These are phyloP conservation scores for Alternaria triticina DNA, from an alignment of 2,329 filamentous ascomycete genomes.

Conservation along the genomic window DNA sequence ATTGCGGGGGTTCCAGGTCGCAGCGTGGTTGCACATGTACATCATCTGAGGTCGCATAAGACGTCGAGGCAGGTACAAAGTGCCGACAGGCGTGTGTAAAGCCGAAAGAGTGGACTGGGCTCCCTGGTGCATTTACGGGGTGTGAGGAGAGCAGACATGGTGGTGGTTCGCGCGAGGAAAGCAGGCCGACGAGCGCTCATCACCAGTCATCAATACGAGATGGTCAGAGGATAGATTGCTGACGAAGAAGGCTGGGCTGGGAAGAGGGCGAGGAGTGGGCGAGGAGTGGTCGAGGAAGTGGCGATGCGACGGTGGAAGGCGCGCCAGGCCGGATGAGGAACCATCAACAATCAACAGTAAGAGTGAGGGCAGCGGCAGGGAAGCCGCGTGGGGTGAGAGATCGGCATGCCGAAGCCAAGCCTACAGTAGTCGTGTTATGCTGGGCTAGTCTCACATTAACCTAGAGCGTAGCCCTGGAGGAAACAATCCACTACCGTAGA, in stretches of 20 bases:
- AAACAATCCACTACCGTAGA: neutral
- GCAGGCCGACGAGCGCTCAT: neutral
- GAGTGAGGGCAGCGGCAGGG: neutral
- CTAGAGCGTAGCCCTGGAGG: too few relatives aligned
- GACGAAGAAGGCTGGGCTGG: neutral
- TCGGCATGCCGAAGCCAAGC: neutral
- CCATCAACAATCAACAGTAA: neutral
- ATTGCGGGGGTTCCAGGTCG: neutral
- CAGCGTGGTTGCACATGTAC: neutral
- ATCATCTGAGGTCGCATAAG: neutral
- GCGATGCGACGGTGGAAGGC: constrained; percentile 6
- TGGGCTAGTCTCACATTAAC: neutral
- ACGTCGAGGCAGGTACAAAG: constrained; percentile 4
- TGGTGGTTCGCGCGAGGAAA: neutral
- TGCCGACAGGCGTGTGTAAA: constrained; percentile 4
- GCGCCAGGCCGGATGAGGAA: neutral
- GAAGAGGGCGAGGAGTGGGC: neutral
- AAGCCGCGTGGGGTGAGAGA: neutral
- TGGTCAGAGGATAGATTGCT: neutral
- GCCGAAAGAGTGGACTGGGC: neutral
- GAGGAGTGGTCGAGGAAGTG: constrained; percentile 2
- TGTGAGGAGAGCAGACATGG: neutral
- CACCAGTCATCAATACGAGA: constrained; percentile 2
- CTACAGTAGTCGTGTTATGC: neutral
- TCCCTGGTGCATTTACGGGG: neutral